Evolutionary conservation across 2,329 filamentous ascomycete species (phyloP).

Genomic region (Pseudogymnoascus sp.): DNA sequence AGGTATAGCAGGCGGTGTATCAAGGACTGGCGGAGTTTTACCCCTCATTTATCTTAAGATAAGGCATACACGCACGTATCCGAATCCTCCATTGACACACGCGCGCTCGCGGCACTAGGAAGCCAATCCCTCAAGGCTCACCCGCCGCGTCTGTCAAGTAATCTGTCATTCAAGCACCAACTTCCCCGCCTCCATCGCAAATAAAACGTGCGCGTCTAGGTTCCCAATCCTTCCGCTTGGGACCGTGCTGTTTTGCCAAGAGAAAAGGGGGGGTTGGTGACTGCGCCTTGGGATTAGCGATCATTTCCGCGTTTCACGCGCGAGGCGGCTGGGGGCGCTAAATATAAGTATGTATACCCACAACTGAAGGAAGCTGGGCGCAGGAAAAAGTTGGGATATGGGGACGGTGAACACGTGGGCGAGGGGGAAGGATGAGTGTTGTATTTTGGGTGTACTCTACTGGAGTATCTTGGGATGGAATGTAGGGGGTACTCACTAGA

Average conservation of each 20-base stretch:
- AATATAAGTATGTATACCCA: background rate
- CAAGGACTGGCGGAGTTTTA: background rate
- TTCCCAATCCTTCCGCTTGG: background rate
- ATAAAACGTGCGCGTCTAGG: background rate
- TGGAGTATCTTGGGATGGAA: background rate
- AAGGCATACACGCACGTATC: background rate
- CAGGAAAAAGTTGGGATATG: background rate
- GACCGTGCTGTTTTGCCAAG: background rate
- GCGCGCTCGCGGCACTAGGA: background rate
- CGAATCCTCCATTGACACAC: background rate
- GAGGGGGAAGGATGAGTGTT: background rate
- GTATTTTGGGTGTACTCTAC: background rate
- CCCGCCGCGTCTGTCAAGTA: background rate
- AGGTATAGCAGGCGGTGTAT: background rate
- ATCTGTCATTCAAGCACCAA: background rate
- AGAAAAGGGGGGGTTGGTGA: background rate
- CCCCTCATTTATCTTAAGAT: background rate
- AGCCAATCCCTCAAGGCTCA: background rate
- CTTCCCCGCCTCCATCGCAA: background rate
- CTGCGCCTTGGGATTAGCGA: background rate
- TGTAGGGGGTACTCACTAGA: background rate
- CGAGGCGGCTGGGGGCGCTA: background rate
- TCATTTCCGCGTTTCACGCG: constrained; percentile 1
- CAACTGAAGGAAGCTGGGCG: background rate
- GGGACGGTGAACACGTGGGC: background rate